Percentiles rank a stretch among this genome's conserved stretches.
Evolutionary conservation across 1,284 basidiomycete species (phyloP).

Genomic region (Apiotrichum domesticum): DNA sequence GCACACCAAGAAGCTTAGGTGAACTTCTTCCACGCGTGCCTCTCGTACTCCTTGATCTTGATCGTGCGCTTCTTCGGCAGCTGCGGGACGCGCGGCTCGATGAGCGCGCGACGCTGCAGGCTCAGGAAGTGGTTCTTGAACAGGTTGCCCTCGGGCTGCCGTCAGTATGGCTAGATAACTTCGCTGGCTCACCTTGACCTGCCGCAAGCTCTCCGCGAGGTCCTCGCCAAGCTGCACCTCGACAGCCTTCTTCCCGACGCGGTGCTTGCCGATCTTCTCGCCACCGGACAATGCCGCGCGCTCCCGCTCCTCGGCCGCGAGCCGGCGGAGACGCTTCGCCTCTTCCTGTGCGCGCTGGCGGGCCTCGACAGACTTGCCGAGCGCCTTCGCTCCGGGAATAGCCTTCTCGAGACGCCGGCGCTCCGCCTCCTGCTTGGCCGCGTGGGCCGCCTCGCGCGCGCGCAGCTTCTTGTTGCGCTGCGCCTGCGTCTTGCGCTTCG

Average conservation of each 20-base stretch:
- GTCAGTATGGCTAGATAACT: not conserved
- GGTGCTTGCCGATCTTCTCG: slow-evolving; percentile 68
- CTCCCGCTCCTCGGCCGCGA: slow-evolving; percentile 58
- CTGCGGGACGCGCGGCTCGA: slow-evolving; percentile 54
- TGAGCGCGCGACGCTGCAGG: slow-evolving; percentile 48
- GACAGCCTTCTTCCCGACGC: slow-evolving; percentile 62
- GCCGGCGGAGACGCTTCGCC: slow-evolving; percentile 23
- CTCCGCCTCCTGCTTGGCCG: slow-evolving; percentile 21
- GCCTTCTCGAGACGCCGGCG: slow-evolving; percentile 25
- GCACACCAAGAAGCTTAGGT: slow-evolving; percentile 27
- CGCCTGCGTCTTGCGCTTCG: slow-evolving; percentile 59
- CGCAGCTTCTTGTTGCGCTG: slow-evolving; percentile 44
- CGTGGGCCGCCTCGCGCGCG: slow-evolving; percentile 20
- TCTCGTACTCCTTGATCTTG: slow-evolving; percentile 72
- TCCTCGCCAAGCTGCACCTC: slow-evolving; percentile 91
- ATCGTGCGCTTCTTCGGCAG: slow-evolving; percentile 60
- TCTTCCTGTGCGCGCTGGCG: slow-evolving; percentile 21
- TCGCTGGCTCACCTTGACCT: slow-evolving; percentile 61
- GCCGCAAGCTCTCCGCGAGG: slow-evolving; percentile 75
- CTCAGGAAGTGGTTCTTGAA: slow-evolving; percentile 79
- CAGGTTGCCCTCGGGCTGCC: slow-evolving; percentile 82
- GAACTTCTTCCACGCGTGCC: slow-evolving; percentile 81
- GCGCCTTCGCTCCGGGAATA: slow-evolving; percentile 21
- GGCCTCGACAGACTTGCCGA: slow-evolving; percentile 31
- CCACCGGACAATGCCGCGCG: slow-evolving; percentile 52